These are phyloP conservation scores for Diplosphaera chodatii DNA, from an alignment of 139 green algal species.

Conservation along the genomic window DNA sequence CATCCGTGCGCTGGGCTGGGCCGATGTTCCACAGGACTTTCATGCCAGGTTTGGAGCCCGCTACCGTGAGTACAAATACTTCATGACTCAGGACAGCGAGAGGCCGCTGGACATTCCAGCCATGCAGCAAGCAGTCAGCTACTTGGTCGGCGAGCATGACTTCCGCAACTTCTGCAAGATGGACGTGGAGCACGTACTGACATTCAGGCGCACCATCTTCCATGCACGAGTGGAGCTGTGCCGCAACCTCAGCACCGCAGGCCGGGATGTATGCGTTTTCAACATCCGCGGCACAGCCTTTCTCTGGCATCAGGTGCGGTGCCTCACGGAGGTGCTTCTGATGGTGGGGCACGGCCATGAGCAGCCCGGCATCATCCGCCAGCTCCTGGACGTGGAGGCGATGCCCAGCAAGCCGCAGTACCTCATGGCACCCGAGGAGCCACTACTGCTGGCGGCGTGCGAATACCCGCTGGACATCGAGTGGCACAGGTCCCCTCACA, in stretches of 20 bases:
- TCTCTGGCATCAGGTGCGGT: slow-evolving; percentile 93
- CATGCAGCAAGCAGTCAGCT: slow-evolving; percentile 66
- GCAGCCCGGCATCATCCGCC: slow-evolving; percentile 53
- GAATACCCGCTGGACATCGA: slow-evolving; percentile 29
- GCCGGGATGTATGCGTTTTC: slow-evolving; percentile 31
- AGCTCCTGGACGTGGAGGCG: slow-evolving; percentile 64
- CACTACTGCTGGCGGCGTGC: slow-evolving; percentile 69
- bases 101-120: slow-evolving; percentile 52
- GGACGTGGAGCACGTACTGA: slow-evolving; percentile 23
- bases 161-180: slow-evolving; percentile 96
- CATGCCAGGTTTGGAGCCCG: slow-evolving; percentile 70
- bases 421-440: slow-evolving; percentile 65
- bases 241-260: slow-evolving; percentile 22
- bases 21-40: slow-evolving; percentile 58
- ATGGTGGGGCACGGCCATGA: slow-evolving; percentile 82
- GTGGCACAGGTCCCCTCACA: slow-evolving; percentile 8
- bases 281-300: slow-evolving; percentile 64
- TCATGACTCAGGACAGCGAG: slow-evolving; percentile 47
- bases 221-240: slow-evolving; percentile 29
- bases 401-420: slow-evolving; percentile 79
- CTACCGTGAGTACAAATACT: slow-evolving; percentile 88
- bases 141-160: slow-evolving; percentile 85
- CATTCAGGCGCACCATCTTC: slow-evolving; percentile 38
- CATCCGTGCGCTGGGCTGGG: slow-evolving; percentile 83
- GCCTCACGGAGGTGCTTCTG: slow-evolving; percentile 86